Base-by-base conservation (phyloP, 2,329 filamentous ascomycete genomes). In the Stromatinia cepivora region DNA sequence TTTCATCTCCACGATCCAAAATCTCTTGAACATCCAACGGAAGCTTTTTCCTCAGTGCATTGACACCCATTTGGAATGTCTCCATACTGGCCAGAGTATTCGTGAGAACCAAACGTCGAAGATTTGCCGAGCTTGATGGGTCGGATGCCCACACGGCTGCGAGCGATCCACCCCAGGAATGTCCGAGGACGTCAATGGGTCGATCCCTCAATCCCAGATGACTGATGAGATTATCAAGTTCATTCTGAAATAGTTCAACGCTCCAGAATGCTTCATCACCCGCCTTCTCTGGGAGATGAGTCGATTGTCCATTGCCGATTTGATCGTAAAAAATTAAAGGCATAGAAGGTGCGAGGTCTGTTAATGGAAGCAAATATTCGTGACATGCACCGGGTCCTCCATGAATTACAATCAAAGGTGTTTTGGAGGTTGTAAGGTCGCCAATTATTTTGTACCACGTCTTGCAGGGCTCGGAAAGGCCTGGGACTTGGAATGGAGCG, bases 311-410 rank as follows among this genome's bases (percentile, higher is more conserved):
- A 71, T 80, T 82, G 31, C 85, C 85, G 63, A 87, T 79, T 69
- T 87, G 85, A 72, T 87, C 85, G 75, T 87, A 87, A 73, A 86
- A 81, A 46, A 87, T 75, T 1, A 86, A 75, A 0, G 85, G 83
- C 5, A 81, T 79, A 45, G 73, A 74, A 71, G 50, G 25, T 0
- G 65, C 56, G 1, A 72, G 63, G n/a, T 59, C 65, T 3, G 50
- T 52, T 4, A 69, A 31, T 17, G 70, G 53, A 42, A 67, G 53
- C 10, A 82, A 73, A 71, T 83, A 84, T 22, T 81, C 78, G 72
- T 83, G 81, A 10, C 78, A 77, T 42, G 80, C 79, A n/a, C 84
- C 84, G 1, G 82, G 82, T 0, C 83, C 83, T 66, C 83, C 82
- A 72, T 84, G 82, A 15, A 82, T 73, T 48, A 75, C 74, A 17